phyloP scores from a whole-genome alignment of 2,329 filamentous ascomycete species.

The Sporothrix phasma region DNA sequence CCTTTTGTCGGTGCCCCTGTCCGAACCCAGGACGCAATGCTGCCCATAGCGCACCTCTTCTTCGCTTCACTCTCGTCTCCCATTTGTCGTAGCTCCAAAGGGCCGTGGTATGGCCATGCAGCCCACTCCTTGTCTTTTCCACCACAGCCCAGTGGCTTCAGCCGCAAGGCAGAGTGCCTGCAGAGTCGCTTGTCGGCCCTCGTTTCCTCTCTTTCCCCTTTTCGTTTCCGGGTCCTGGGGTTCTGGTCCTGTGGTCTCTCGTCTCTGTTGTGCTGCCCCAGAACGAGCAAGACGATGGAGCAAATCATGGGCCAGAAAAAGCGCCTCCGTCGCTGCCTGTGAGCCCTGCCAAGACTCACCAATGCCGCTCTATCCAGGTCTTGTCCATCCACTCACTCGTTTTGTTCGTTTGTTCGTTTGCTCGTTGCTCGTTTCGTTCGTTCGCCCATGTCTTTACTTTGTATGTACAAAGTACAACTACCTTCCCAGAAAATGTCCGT shows the following conservation, averaged over 20 bases:
- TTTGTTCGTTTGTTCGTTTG: not conserved
- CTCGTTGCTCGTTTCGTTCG: too few species aligned
- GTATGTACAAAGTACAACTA: too few species aligned
- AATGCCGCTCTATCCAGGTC: not conserved
- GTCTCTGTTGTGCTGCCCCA: not conserved
- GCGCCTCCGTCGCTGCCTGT: not conserved
- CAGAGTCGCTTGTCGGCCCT: not conserved
- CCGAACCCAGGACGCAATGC: too few species aligned
- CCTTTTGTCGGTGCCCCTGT: not conserved
- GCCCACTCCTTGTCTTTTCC: not conserved
- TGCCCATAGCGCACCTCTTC: too few species aligned
- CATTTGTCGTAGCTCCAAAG: not conserved
- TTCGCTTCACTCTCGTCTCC: not conserved
- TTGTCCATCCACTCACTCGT: not conserved
- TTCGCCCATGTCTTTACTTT: too few species aligned
- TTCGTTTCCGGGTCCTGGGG: not conserved
- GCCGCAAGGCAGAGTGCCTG: not conserved
- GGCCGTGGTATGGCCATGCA: not conserved
- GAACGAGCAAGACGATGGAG: not conserved
- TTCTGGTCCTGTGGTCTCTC: not conserved
- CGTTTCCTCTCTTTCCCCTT: too few species aligned
- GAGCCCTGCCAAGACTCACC: constrained; percentile 2
- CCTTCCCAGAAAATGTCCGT: too few species aligned
- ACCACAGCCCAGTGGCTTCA: not conserved
- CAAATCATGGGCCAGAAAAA: not conserved